These are phyloP conservation scores for Talinum fruticosum DNA, from an alignment of 148 eudicot species.

Conservation along the genomic window DNA sequence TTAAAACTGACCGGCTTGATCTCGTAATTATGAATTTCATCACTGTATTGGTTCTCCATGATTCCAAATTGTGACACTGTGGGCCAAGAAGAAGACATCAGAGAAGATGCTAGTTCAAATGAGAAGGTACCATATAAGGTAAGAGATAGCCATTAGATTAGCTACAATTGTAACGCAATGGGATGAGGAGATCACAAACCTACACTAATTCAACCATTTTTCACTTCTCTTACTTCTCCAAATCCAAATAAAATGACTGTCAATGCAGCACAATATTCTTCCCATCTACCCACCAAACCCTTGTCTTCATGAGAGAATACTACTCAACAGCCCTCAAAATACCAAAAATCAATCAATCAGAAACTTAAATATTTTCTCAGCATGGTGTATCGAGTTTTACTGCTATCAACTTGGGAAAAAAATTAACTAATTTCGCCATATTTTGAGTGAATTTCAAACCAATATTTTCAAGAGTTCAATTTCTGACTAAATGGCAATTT, in stretches of 20 bases:
- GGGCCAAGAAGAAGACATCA: not conserved
- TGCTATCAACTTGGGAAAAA: not conserved
- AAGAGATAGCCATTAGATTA: no score
- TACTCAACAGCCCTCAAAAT: not conserved
- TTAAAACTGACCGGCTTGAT: conserved; percentile 43
- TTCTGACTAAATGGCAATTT: not conserved
- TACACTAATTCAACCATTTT: no score
- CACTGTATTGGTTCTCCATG: conserved; percentile 25
- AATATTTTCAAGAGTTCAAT: not conserved
- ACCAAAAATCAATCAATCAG: not conserved
- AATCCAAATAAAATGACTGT: not conserved
- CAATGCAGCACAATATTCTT: not conserved
- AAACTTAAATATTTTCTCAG: not conserved
- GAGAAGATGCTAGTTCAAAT: not conserved
- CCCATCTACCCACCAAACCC: not conserved
- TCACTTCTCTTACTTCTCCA: not conserved
- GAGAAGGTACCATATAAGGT: not conserved
- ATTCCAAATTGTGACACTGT: conserved; percentile 15
- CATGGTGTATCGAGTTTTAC: not conserved
- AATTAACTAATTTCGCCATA: not conserved
- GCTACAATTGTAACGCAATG: no score
- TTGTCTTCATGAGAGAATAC: not conserved
- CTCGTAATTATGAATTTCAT: conserved; percentile 34
- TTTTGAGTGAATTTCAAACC: not conserved
- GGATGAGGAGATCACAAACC: no score